These are phyloP conservation scores for Rhynchospora pubera DNA, from an alignment of 176 grass and related monocot genomes.

Conservation along the genomic window DNA sequence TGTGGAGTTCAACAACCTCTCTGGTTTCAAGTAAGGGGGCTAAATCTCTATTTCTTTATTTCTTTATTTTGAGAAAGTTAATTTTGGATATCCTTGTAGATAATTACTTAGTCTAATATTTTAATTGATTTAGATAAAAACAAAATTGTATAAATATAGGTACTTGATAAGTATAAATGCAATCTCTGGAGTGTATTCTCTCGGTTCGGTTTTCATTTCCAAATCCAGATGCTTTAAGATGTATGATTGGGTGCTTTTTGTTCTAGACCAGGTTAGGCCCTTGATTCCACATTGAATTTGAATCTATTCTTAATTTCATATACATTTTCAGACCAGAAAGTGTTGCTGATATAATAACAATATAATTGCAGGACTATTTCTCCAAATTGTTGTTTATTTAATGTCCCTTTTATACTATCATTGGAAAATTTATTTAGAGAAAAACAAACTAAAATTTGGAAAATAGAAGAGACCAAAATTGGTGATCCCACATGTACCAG, in stretches of 20 bases:
- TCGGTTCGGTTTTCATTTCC: slow-evolving; percentile 43
- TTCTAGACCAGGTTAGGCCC: slow-evolving; percentile 63
- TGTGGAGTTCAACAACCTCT: slow-evolving; percentile 55
- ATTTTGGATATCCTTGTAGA: background rate
- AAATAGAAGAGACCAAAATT: background rate
- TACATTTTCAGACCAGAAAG: background rate
- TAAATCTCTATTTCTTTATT: background rate
- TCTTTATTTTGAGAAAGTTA: background rate
- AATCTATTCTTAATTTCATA: background rate
- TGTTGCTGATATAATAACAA: background rate
- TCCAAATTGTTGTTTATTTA: too few species aligned
- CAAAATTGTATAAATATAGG: slow-evolving; percentile 18
- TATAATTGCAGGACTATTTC: background rate
- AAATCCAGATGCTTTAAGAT: slow-evolving; percentile 16
- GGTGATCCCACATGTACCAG: background rate
- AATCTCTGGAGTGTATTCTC: slow-evolving; percentile 42
- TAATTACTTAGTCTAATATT: background rate
- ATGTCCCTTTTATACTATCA: background rate
- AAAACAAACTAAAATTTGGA: background rate
- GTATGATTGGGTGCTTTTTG: slow-evolving; percentile 47
- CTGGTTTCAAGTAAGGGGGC: slow-evolving; percentile 62
- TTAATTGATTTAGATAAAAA: background rate
- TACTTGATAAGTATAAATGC: slow-evolving; percentile 66
- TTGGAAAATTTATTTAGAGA: background rate
- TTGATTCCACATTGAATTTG: background rate